A percentile compares a stretch with the other conserved stretches of the same genome.
phyloP scores from a whole-genome alignment of 441 rosid genomes.

The Eruca vesicaria region DNA sequence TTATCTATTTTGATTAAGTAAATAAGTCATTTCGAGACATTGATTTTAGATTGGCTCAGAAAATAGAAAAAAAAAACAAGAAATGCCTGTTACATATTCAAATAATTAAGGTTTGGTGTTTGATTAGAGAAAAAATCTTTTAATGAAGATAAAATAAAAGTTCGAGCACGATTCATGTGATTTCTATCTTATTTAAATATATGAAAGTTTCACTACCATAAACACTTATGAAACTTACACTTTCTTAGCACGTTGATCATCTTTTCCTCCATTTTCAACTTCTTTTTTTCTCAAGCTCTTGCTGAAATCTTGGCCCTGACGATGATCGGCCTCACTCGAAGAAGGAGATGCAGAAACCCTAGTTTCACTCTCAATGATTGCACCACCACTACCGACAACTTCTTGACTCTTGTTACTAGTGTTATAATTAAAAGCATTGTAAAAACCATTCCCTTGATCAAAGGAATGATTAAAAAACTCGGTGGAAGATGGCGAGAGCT shows the following conservation, averaged over 20 bases:
- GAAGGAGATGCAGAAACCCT: constrained; percentile 50
- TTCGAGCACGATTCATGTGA: constrained; percentile 16
- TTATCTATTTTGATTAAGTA: not conserved
- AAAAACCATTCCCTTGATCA: constrained; percentile 30
- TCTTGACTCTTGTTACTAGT: constrained; percentile 19
- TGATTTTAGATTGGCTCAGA: not conserved
- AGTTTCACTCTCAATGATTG: constrained; percentile 30
- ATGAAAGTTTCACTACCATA: not conserved
- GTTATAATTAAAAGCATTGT: constrained; percentile 12
- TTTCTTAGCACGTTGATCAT: constrained; percentile 45
- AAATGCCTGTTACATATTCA: not conserved
- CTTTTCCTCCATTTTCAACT: constrained; percentile 35
- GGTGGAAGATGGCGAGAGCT: constrained; percentile 52
- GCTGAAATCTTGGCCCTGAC: constrained; percentile 39
- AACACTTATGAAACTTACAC: constrained; percentile 41
- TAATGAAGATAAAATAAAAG: not conserved
- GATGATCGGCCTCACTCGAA: constrained; percentile 47
- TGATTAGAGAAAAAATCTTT: not conserved
- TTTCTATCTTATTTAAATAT: not conserved
- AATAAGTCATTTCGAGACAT: not conserved
- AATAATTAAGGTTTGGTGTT: not conserved
- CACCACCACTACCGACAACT: constrained; percentile 26
- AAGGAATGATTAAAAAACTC: constrained; percentile 37
- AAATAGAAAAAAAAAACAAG: not conserved
- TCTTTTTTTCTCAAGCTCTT: constrained; percentile 39